These are phyloP conservation scores for Raffaelea albimanens DNA, from an alignment of 2,329 filamentous ascomycete species.

Conservation along the genomic window DNA sequence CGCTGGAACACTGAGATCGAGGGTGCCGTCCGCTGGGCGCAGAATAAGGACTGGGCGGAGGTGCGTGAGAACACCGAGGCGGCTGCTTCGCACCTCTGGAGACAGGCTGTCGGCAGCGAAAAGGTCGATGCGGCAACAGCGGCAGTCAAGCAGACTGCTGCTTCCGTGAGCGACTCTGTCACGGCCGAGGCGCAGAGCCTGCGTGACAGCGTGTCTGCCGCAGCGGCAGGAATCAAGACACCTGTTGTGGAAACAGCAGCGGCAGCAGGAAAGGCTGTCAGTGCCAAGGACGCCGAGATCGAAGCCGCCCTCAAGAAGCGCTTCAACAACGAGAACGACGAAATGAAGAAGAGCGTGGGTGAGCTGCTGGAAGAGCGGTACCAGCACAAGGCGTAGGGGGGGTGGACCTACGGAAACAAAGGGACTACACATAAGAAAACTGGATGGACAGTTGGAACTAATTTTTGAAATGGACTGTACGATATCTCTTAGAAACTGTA, in stretches of 20 bases:
- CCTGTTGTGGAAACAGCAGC: slow-evolving; percentile 7
- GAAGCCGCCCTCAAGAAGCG: slow-evolving; percentile 43
- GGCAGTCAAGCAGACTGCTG: slow-evolving; percentile 12
- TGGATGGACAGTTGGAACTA: too few relatives aligned
- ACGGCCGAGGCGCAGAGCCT: slow-evolving; percentile 20
- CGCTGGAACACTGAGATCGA: slow-evolving; percentile 70
- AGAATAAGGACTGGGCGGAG: slow-evolving; percentile 56
- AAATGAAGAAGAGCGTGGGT: slow-evolving; percentile 38
- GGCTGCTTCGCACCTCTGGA: slow-evolving; percentile 34
- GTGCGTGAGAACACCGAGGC: slow-evolving; percentile 51
- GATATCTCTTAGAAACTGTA: too few relatives aligned
- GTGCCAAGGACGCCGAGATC: slow-evolving; percentile 29
- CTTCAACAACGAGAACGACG: slow-evolving; percentile 31
- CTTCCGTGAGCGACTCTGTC: slow-evolving; percentile 18
- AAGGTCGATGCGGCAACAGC: slow-evolving; percentile 20
- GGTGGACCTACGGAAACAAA: too few relatives aligned
- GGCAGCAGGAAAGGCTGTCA: slow-evolving; percentile 22
- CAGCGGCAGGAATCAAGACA: slow-evolving; percentile 23
- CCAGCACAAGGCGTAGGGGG: slow-evolving; percentile 18
- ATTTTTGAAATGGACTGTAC: too few relatives aligned
- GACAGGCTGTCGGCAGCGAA: slow-evolving; percentile 24
- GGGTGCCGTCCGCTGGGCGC: slow-evolving; percentile 54
- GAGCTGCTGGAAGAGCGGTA: slow-evolving; percentile 48
- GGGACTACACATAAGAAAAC: too few relatives aligned
- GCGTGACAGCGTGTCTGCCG: slow-evolving; percentile 9